These are phyloP conservation scores for Crithidia bombi DNA, from an alignment of 208 protist species.

Conservation along the genomic window DNA sequence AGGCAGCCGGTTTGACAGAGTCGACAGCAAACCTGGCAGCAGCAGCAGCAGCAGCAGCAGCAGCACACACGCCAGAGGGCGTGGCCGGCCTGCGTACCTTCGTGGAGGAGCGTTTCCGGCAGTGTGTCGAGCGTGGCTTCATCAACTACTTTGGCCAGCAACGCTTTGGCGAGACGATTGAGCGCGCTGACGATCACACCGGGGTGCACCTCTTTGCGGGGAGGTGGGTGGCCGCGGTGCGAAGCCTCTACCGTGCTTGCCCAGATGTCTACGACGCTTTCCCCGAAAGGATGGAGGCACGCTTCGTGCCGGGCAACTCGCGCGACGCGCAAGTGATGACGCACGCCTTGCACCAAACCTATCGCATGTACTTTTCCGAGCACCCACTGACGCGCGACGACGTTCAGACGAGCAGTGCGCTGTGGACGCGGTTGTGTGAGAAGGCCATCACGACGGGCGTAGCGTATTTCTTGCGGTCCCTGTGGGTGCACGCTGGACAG, in stretches of 20 bases:
- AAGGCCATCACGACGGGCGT: conserved; percentile 58
- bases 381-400: conserved; percentile 36
- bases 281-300: conserved; percentile 64
- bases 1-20: no score
- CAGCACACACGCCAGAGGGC: background rate
- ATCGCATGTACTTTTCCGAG: conserved; percentile 62
- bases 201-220: conserved; percentile 75
- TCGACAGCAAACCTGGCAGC: no score
- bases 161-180: conserved; percentile 86
- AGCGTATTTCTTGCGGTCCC: conserved; percentile 56
- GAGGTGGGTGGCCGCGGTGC: conserved; percentile 58
- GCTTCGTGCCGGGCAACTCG: conserved; percentile 46
- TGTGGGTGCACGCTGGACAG: conserved; percentile 86
- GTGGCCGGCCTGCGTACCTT: background rate
- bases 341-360: conserved; percentile 57
- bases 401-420: conserved; percentile 37
- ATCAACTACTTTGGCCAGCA: conserved; percentile 97
- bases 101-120: conserved; percentile 41
- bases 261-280: conserved; percentile 63
- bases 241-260: conserved; percentile 48
- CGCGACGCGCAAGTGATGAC: conserved; percentile 75
- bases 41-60: no score
- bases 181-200: conserved; percentile 56
- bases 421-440: conserved; percentile 71
- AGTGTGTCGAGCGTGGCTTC: conserved; percentile 68